phyloP scores from a whole-genome alignment of 768 basidiomycete species.

The Suillus americanus region DNA sequence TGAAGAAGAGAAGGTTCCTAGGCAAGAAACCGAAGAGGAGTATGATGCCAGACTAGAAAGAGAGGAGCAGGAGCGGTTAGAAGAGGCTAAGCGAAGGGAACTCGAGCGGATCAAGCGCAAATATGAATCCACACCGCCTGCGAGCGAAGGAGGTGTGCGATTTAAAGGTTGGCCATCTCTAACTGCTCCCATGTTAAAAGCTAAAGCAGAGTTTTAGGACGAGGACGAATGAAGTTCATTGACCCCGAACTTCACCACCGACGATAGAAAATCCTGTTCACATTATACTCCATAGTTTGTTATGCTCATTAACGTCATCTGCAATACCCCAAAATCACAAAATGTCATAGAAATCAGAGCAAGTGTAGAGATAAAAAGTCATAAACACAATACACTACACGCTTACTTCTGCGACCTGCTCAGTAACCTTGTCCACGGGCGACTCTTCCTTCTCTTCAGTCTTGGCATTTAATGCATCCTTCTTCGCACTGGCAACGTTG shows the following conservation, averaged over 20 bases:
- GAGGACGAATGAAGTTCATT: slow-evolving; percentile 67
- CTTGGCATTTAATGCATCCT: slow-evolving; percentile 17
- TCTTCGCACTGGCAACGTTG: slow-evolving; percentile 55
- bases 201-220: slow-evolving; percentile 36
- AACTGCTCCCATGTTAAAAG: not conserved
- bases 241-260: slow-evolving; percentile 52
- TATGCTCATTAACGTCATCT: slow-evolving; percentile 2
- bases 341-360: slow-evolving; percentile 14
- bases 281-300: not conserved
- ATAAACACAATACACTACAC: slow-evolving; percentile 13
- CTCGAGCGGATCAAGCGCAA: slow-evolving; percentile 47
- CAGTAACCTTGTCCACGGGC: slow-evolving; percentile 12
- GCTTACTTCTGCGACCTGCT: slow-evolving; percentile 19
- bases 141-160: slow-evolving; percentile 48
- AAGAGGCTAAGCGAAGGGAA: slow-evolving; percentile 44
- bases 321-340: slow-evolving; percentile 9
- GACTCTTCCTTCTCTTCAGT: slow-evolving; percentile 15
- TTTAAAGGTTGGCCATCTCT: slow-evolving; percentile 54
- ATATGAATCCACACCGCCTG: slow-evolving; percentile 32
- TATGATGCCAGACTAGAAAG: slow-evolving; percentile 68
- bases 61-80: slow-evolving; percentile 62
- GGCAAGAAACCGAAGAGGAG: slow-evolving; percentile 66
- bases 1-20: slow-evolving; percentile 10
- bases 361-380: slow-evolving; percentile 13
- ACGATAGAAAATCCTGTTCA: slow-evolving; percentile 13